phyloP scores from a whole-genome alignment of 768 basidiomycete genomes.

The Sarcomyxa edulis region DNA sequence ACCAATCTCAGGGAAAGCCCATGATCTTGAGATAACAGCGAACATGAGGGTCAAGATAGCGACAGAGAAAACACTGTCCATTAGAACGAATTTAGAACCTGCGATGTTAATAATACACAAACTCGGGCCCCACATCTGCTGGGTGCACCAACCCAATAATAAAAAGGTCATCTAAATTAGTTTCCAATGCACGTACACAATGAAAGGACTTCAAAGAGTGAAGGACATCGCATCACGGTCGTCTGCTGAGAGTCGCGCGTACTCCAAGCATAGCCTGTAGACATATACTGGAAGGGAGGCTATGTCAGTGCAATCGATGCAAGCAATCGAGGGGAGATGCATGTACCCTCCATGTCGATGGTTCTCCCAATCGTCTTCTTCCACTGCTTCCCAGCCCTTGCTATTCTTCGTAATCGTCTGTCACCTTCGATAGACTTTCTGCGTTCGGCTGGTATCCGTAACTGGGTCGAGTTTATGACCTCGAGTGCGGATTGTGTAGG shows the following conservation, averaged over 20 bases:
- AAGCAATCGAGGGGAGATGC: constrained; percentile 4
- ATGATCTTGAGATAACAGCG: too few relatives aligned
- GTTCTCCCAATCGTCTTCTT: constrained; percentile 76
- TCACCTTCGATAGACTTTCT: constrained; percentile 57
- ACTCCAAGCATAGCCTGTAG: constrained; percentile 84
- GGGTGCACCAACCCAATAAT: too few relatives aligned
- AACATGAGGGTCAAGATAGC: too few relatives aligned
- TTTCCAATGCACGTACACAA: too few relatives aligned
- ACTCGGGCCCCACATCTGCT: too few relatives aligned
- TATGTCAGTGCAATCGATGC: neutral
- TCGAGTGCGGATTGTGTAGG: constrained; percentile 56
- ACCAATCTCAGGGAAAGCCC: too few relatives aligned
- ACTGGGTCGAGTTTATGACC: constrained; percentile 44
- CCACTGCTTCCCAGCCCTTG: constrained; percentile 91
- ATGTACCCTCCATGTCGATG: constrained; percentile 89
- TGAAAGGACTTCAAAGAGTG: constrained; percentile 12
- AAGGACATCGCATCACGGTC: constrained; percentile 71
- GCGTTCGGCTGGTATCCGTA: constrained; percentile 24
- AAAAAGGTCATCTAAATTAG: too few relatives aligned
- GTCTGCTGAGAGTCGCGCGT: constrained; percentile 79
- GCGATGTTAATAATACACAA: too few relatives aligned
- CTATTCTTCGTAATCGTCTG: constrained; percentile 70
- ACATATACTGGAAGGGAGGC: constrained; percentile 59
- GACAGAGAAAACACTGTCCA: too few relatives aligned
- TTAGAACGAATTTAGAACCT: too few relatives aligned